Evolutionary conservation across 345 rosid genomes (phyloP), one percentile per base, ranked within the genome.

Genomic region (Litchi chinensis): DNA sequence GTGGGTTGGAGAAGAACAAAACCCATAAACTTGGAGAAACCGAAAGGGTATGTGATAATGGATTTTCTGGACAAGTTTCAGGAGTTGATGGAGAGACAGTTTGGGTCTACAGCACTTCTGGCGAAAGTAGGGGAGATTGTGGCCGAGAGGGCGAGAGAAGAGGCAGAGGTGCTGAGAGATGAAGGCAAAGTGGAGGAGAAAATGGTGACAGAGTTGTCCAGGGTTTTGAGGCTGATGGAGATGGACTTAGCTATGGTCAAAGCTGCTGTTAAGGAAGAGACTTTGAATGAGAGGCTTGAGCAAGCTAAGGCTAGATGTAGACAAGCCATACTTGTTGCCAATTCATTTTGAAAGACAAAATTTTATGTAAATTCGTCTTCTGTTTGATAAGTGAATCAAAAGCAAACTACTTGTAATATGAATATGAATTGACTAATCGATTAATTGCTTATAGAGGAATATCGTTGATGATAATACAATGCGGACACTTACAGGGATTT

Each of bases 231-330:
- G 86, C 68, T 93, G 90, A 90, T 93, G 98, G 97, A 95, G 91
- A 95, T 95, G 98, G 98, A 95, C 79, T 85, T 95, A 79, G 97
- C 93, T 11, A 92, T 95, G 98, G 98, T 93, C 2, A 93, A 90
- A 85, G 98, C 94, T 74, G 89, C 98, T 3, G 92, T 93, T 2
- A 93, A 93, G 60, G 90, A 90, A 69, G 95, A 92, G 57, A 95
- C 98, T 57, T 67, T 95, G 78, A 77, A 37, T 65, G 86, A 92
- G 83, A 89, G 98, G 85, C 80, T 93, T 78, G 90, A 89, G 73
- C 91, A 92, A 76, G 98, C 98, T 9, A 92, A 80, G 80, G 98
- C 97, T 15, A 84, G 98, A 77, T 92, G 98, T 79, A 86, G 98
- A 80, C 98, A 93, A 80, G 98, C 98, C 37, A 90, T 92, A 69